Conservation (phyloP, 148 eudicot genomes). For the Diospyros kaki region DNA sequence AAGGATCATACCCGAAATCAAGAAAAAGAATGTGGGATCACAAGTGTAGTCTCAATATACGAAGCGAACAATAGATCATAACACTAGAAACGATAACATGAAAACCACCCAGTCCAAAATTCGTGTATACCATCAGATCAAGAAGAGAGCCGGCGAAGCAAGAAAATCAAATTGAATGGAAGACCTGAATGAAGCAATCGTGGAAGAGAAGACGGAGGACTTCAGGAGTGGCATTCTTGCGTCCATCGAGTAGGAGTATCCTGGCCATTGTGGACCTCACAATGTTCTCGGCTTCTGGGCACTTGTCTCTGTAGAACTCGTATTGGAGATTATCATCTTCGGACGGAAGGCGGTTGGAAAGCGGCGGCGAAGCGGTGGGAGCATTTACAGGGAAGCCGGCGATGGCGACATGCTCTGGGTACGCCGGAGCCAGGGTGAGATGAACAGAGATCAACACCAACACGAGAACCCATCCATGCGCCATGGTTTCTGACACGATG, state of each 20-base stretch:
- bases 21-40: background rate
- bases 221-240: slow-evolving; percentile 8
- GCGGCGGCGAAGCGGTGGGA: too few relatives aligned
- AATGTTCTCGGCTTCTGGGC: background rate
- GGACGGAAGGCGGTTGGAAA: too few relatives aligned
- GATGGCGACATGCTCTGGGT: background rate
- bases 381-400: too few relatives aligned
- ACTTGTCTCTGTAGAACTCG: slow-evolving; percentile 6
- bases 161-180: background rate
- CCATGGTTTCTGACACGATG: background rate
- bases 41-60: too few relatives aligned
- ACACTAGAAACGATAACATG: too few relatives aligned
- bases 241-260: background rate
- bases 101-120: too few relatives aligned
- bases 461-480: background rate
- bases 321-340: background rate
- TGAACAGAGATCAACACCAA: background rate
- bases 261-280: background rate
- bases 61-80: too few relatives aligned
- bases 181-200: slow-evolving; percentile 16
- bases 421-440: background rate
- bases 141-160: background rate
- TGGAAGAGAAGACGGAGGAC: slow-evolving; percentile 9
- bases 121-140: background rate
- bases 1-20: background rate